Evolutionary conservation across 148 eudicot species (phyloP).

Genomic region (Camellia sinensis): DNA sequence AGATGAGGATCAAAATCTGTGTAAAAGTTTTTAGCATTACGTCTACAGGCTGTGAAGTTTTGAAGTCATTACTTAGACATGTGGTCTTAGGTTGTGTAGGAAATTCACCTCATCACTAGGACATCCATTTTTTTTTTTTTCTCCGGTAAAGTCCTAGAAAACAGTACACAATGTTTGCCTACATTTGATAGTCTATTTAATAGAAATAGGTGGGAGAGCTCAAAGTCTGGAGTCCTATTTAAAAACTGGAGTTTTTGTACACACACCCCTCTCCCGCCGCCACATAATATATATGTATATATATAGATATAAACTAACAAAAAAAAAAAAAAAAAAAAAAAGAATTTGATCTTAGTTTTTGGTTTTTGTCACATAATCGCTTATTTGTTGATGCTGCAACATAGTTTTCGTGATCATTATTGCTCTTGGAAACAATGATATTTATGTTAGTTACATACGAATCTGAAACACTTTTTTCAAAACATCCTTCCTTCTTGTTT

Average conservation of each 20-base stretch:
- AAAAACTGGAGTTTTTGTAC: background rate
- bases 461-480: background rate
- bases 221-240: background rate
- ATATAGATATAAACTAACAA: too few relatives aligned
- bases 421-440: background rate
- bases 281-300: background rate
- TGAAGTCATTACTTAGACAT: background rate
- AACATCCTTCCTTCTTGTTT: too few relatives aligned
- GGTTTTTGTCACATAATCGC: background rate
- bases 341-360: background rate
- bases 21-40: too few relatives aligned
- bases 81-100: background rate
- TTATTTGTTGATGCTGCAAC: background rate
- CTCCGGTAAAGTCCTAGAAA: too few relatives aligned
- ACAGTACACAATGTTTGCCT: too few relatives aligned
- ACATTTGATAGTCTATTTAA: too few relatives aligned
- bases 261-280: background rate
- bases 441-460: background rate
- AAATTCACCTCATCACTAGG: too few relatives aligned
- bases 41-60: background rate
- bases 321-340: background rate
- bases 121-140: too few relatives aligned
- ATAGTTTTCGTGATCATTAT: background rate
- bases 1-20: too few relatives aligned
- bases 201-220: background rate